Evolutionary conservation across 768 basidiomycete genomes (phyloP).

Genomic region (Naganishia vaughanmartiniae): DNA sequence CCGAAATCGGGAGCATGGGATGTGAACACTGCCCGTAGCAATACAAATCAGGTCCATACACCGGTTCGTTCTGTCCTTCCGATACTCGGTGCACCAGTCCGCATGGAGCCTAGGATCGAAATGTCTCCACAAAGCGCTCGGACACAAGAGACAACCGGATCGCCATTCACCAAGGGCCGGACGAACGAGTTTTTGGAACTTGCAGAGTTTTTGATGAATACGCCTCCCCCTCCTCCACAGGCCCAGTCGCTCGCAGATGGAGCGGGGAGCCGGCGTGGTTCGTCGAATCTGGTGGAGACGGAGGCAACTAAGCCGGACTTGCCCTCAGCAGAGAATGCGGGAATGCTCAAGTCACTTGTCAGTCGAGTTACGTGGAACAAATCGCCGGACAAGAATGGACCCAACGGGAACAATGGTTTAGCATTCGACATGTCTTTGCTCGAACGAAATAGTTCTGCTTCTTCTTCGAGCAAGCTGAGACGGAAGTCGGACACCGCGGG

Average conservation of each 20-base stretch:
- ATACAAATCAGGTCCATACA: not conserved
- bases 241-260: not conserved
- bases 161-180: not conserved
- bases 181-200: slow-evolving; percentile 10
- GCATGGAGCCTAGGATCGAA: not conserved
- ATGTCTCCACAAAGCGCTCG: not conserved
- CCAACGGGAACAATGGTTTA: no score
- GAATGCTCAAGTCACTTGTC: slow-evolving; percentile 1
- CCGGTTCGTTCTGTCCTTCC: not conserved
- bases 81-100: not conserved
- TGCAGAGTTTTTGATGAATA: slow-evolving; percentile 25
- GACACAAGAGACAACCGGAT: not conserved
- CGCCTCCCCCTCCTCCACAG: slow-evolving; percentile 8
- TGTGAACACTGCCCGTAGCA: not conserved
- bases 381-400: not conserved
- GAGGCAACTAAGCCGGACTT: not conserved
- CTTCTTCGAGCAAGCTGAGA: slow-evolving; percentile 2
- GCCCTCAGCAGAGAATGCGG: not conserved
- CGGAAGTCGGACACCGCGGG: not conserved
- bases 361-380: slow-evolving; percentile 2
- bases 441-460: not conserved
- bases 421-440: not conserved
- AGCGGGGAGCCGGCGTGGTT: not conserved
- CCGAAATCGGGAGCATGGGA: not conserved
- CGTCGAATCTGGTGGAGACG: not conserved